phyloP scores from a whole-genome alignment of 441 rosid species.

The Erodium texanum region DNA sequence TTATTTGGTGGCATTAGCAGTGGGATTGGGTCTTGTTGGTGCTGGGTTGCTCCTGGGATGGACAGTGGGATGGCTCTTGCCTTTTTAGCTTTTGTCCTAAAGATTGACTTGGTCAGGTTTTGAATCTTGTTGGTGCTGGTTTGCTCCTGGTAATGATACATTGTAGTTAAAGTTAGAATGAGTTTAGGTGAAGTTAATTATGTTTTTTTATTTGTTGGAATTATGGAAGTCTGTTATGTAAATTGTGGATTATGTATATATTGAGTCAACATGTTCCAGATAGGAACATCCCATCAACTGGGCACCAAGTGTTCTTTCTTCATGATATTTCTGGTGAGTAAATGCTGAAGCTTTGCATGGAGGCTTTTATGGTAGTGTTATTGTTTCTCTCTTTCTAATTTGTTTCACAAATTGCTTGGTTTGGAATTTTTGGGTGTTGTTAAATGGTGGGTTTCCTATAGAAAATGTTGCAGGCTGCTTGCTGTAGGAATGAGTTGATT shows the following conservation, averaged over 20 bases:
- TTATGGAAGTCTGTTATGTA: no score
- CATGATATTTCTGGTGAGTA: background rate
- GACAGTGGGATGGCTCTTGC: slow-evolving; percentile 89
- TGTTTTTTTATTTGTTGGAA: background rate
- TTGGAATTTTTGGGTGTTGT: no score
- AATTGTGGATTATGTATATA: background rate
- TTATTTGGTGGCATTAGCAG: slow-evolving; percentile 47
- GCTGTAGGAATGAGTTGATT: no score
- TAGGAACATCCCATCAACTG: background rate
- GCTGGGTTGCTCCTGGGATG: slow-evolving; percentile 90
- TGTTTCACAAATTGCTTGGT: background rate
- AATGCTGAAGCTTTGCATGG: background rate
- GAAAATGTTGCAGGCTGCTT: no score
- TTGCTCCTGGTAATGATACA: background rate
- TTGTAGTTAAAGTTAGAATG: no score
- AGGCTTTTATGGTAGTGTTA: background rate
- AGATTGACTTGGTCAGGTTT: slow-evolving; percentile 10
- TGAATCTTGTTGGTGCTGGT: background rate
- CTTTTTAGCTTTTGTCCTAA: slow-evolving; percentile 29
- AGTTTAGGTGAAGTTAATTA: background rate
- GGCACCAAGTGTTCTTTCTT: background rate
- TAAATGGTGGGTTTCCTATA: no score
- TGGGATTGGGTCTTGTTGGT: slow-evolving; percentile 80
- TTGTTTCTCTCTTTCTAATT: no score
- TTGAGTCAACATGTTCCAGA: background rate